Evolutionary conservation across 495 filamentous ascomycete genomes (phyloP).

Genomic region (Penicillium robsamsonii): DNA sequence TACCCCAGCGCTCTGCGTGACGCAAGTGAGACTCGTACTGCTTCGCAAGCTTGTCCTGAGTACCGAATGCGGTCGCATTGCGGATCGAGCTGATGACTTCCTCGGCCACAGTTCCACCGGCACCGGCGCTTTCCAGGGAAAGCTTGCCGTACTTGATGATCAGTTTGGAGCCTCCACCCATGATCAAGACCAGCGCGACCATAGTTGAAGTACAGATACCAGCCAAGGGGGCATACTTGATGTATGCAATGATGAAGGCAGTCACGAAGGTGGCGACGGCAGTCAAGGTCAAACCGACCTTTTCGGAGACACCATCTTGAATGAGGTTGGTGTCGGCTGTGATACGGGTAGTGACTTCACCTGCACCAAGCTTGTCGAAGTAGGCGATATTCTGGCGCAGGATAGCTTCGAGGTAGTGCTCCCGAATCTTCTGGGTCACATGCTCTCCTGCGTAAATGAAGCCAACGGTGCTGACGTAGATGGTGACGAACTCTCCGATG

Average conservation of each 20-base stretch:
- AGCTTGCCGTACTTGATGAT: constrained; percentile 78
- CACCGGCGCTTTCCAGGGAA: constrained; percentile 73
- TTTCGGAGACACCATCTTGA: constrained; percentile 86
- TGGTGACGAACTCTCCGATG: constrained; percentile 76
- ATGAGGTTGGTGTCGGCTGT: constrained; percentile 87
- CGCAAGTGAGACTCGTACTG: constrained; percentile 77
- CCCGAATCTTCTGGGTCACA: constrained; percentile 77
- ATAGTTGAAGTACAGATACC: constrained; percentile 78
- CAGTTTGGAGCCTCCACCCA: constrained; percentile 69
- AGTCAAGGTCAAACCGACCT: constrained; percentile 71
- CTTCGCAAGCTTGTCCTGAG: constrained; percentile 80
- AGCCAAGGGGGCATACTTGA: constrained; percentile 82
- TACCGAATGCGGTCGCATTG: constrained; percentile 90
- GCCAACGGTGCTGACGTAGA: constrained; percentile 79
- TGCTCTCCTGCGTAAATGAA: constrained; percentile 96
- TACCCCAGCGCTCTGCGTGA: constrained; percentile 72
- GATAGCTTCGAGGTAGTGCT: constrained; percentile 78
- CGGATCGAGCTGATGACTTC: constrained; percentile 93
- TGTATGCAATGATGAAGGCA: constrained; percentile 84
- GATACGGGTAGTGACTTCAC: constrained; percentile 90
- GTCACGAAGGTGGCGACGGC: constrained; percentile 77
- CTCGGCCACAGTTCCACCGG: constrained; percentile 85
- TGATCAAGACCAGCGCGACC: constrained; percentile 66
- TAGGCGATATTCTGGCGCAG: constrained; percentile 89
- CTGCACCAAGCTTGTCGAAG: constrained; percentile 87